These are phyloP conservation scores for Sphaerosporella brunnea DNA, from an alignment of 495 filamentous ascomycete genomes.

Conservation along the genomic window DNA sequence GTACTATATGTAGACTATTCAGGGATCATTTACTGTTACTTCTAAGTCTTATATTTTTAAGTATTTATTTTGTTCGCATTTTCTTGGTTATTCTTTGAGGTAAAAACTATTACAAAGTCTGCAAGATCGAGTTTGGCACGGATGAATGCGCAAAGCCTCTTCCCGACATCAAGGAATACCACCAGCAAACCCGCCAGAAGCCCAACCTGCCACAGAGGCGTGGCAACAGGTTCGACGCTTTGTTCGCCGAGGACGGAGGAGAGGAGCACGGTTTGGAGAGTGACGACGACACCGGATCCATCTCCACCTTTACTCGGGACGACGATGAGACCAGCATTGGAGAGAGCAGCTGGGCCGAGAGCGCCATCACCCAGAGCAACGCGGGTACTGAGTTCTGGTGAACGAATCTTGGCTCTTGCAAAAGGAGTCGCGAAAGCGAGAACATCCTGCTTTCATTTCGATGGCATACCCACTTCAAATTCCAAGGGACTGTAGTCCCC, in stretches of 20 bases:
- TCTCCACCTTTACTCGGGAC: not conserved
- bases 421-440: too few relatives aligned
- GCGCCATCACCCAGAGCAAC: not conserved
- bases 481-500: too few relatives aligned
- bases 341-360: not conserved
- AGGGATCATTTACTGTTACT: too few relatives aligned
- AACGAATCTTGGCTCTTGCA: too few relatives aligned
- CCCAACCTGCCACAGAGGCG: not conserved
- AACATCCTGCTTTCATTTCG: too few relatives aligned
- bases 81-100: too few relatives aligned
- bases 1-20: too few relatives aligned
- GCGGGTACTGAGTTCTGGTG: too few relatives aligned
- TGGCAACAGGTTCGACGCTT: not conserved
- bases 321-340: not conserved
- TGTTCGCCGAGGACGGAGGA: slow-evolving; percentile 3
- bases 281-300: not conserved
- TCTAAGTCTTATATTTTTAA: too few relatives aligned
- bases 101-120: too few relatives aligned
- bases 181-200: not conserved
- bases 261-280: not conserved
- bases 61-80: too few relatives aligned
- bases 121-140: slow-evolving; percentile 49
- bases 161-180: slow-evolving; percentile 18
- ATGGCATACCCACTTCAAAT: too few relatives aligned
- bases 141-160: slow-evolving; percentile 60